A percentile compares a stretch with the other conserved stretches of the same genome.
phyloP scores from a whole-genome alignment of 139 green algal species.

The Nannochloris sp. region DNA sequence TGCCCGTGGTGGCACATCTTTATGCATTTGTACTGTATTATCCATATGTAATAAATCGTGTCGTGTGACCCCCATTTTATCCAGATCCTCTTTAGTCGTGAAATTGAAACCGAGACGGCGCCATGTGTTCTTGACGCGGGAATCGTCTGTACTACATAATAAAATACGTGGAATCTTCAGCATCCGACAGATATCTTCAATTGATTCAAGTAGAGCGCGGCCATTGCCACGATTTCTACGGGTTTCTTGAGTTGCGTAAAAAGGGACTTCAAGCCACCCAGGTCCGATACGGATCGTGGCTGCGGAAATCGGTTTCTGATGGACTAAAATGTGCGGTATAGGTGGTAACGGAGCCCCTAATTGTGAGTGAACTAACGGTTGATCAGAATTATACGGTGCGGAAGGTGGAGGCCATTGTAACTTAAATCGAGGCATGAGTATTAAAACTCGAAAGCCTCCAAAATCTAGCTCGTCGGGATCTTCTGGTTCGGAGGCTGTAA shows the following conservation, averaged over 20 bases:
- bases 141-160: slow-evolving; percentile 59
- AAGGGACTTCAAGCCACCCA: slow-evolving; percentile 82
- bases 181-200: slow-evolving; percentile 62
- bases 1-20: slow-evolving; percentile 43
- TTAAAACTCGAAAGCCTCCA: slow-evolving; percentile 73
- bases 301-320: slow-evolving; percentile 69
- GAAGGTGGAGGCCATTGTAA: slow-evolving; percentile 64
- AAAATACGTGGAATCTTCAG: slow-evolving; percentile 39
- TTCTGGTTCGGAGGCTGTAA: slow-evolving; percentile 59
- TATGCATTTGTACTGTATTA: slow-evolving; percentile 88
- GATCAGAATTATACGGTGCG: slow-evolving; percentile 31
- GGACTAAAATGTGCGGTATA: slow-evolving; percentile 27
- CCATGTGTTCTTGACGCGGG: slow-evolving; percentile 58
- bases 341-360: slow-evolving; percentile 48
- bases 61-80: slow-evolving; percentile 58
- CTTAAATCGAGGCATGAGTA: slow-evolving; percentile 62
- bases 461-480: slow-evolving; percentile 77
- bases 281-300: slow-evolving; percentile 75
- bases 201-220: slow-evolving; percentile 74
- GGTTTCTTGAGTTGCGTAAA: slow-evolving; percentile 74
- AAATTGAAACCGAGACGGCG: slow-evolving; percentile 74
- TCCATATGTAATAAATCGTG: slow-evolving; percentile 87
- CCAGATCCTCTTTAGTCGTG: slow-evolving; percentile 56
- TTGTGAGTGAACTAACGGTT: slow-evolving; percentile 11
- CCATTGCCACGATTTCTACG: slow-evolving; percentile 66